Evolutionary conservation across 2,329 filamentous ascomycete species (phyloP).

Genomic region (Rutstroemia sp.): DNA sequence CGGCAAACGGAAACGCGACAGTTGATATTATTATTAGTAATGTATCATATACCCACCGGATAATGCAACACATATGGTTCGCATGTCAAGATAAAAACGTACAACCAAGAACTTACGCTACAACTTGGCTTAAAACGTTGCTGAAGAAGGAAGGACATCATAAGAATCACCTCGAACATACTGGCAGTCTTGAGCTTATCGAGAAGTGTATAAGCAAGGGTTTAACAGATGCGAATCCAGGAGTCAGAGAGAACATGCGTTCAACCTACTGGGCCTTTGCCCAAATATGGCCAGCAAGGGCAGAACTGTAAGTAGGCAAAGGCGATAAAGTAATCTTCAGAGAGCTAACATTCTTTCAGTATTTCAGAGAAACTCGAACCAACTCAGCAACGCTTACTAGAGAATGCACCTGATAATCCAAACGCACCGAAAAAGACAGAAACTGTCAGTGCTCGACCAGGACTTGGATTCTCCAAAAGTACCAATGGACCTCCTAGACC

Average conservation of each 20-base stretch:
- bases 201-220: slow-evolving; percentile 88
- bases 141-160: slow-evolving; percentile 71
- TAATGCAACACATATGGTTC: slow-evolving; percentile 77
- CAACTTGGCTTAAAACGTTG: slow-evolving; percentile 78
- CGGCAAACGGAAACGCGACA: slow-evolving; percentile 72
- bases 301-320: slow-evolving; percentile 54
- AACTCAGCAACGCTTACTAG: slow-evolving; percentile 71
- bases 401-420: slow-evolving; percentile 78
- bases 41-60: slow-evolving; percentile 69
- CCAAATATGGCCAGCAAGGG: slow-evolving; percentile 67
- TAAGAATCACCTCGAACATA: slow-evolving; percentile 76
- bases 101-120: slow-evolving; percentile 70
- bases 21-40: slow-evolving; percentile 76
- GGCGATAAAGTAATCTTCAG: neutral
- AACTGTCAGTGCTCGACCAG: slow-evolving; percentile 43
- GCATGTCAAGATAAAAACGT: slow-evolving; percentile 92
- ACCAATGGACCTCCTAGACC: slow-evolving; percentile 50
- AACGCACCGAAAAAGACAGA: slow-evolving; percentile 54
- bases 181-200: slow-evolving; percentile 72
- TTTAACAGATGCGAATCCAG: slow-evolving; percentile 81
- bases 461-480: slow-evolving; percentile 55
- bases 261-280: slow-evolving; percentile 82
- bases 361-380: slow-evolving; percentile 73
- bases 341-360: slow-evolving; percentile 34
- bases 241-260: slow-evolving; percentile 79